phyloP scores from a whole-genome alignment of 169 alveolate species.

The Cryptosporidium ryanae region DNA sequence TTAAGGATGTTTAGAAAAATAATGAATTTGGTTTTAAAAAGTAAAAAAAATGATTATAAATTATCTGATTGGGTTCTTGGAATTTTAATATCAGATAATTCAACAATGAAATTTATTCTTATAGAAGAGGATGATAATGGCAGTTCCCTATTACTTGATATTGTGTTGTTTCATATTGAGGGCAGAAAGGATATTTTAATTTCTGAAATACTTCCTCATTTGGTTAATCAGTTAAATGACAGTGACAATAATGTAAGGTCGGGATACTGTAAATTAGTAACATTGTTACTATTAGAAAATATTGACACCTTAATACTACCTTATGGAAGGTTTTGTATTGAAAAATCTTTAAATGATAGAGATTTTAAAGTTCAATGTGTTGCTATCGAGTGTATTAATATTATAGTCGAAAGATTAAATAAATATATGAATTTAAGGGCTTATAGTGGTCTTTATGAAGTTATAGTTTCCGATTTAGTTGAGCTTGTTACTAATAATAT shows the following conservation, averaged over 20 bases:
- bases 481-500: conserved; percentile 8
- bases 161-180: not conserved
- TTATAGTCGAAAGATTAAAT: not conserved
- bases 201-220: conserved; percentile 54
- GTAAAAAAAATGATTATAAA: not conserved
- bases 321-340: conserved; percentile 60
- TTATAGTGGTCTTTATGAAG: not conserved
- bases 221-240: conserved; percentile 36
- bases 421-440: not conserved
- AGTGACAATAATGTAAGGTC: not conserved
- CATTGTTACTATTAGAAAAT: not conserved
- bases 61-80: conserved; percentile 38
- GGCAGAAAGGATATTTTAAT: conserved; percentile 1
- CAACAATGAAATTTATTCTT: not conserved
- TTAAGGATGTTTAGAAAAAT: conserved; percentile 6
- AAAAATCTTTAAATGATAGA: conserved; percentile 47
- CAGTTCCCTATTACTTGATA: conserved; percentile 4
- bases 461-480: conserved; percentile 3
- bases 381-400: conserved; percentile 17
- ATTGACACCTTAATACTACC: conserved; percentile 27
- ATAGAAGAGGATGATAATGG: not conserved
- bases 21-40: not conserved
- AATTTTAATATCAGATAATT: conserved; percentile 24
- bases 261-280: conserved; percentile 27
- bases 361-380: conserved; percentile 4